Base-by-base conservation (phyloP, 2,329 filamentous ascomycete species). In the Monilinia aucupariae region DNA sequence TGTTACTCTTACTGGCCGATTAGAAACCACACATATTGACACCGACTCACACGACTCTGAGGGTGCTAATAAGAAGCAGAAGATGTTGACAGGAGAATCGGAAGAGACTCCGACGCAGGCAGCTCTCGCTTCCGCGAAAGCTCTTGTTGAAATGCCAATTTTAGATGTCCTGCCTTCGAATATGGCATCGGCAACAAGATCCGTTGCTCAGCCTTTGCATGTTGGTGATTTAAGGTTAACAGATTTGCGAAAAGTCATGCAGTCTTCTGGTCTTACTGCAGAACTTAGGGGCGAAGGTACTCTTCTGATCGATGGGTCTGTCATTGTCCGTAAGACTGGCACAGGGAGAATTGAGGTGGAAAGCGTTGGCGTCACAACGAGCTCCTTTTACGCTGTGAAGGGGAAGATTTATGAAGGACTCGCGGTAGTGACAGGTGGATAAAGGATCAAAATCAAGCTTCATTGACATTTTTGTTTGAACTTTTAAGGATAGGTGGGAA, bases 271-370 rank as follows among this genome's bases (percentile, higher is more conserved):
- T 0, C 92, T 97, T 77, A 87, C 85, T 17, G 93, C 93, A 0
- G 94, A 97, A 75, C 97, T 97, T 75, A 83, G 91, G 56, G 94
- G 94, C 56, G 93, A 97, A 76, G 94, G 94, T 66, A 96, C 89
- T 10, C 79, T 99, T 63, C 82, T 99, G 12, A 88, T 99, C 62
- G 93, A 97, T 73, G 90, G 91, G 1, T 84, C 85, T 12, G 92
- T 97, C 8, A 90, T 92, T 4, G 92, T 99, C 52, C 82, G 91
- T 65, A 97, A 99, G 80, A 90, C 88, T 53, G 87, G 86, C 1
- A 89, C 88, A n/a, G 92, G 92, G 0, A 86, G 84, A 69, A 91
- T 97, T 71, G 93, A 96, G 76, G 85, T 96, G 22, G 93, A 96
- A 77, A 89, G 88, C 64, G 85, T 88, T 6, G 89, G 85, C 0